A percentile compares a stretch with the other conserved stretches of the same genome.
phyloP scores from a whole-genome alignment of 1,284 basidiomycete genomes.

The Trametes pubescens region DNA sequence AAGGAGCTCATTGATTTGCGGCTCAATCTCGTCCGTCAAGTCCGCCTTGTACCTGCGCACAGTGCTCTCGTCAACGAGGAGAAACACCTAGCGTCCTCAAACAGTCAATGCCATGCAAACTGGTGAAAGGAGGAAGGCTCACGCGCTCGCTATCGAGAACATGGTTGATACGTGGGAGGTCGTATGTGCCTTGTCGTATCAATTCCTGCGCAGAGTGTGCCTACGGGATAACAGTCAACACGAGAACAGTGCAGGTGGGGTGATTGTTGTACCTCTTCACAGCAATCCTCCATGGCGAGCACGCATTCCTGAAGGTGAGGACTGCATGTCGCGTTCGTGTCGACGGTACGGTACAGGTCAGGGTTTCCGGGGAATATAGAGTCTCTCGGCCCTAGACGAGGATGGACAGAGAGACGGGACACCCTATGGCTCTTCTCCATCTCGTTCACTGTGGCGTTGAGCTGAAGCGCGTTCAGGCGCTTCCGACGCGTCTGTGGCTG shows the following conservation, averaged over 20 bases:
- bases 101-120: background rate
- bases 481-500: constrained; percentile 42
- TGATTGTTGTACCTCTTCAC: constrained; percentile 62
- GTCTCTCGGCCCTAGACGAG: constrained; percentile 61
- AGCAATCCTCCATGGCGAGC: constrained; percentile 76
- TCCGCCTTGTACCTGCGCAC: constrained; percentile 75
- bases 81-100: constrained; percentile 61
- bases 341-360: constrained; percentile 61
- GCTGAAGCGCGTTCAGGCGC: constrained; percentile 6
- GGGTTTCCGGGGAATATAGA: constrained; percentile 71
- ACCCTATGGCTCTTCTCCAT: constrained; percentile 44
- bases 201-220: constrained; percentile 71
- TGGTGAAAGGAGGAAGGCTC: constrained; percentile 17
- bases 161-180: constrained; percentile 71
- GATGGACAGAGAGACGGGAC: constrained; percentile 67
- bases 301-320: constrained; percentile 77
- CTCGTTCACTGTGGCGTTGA: background rate
- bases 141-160: constrained; percentile 72
- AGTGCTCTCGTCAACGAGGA: constrained; percentile 73
- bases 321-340: constrained; percentile 69
- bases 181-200: constrained; percentile 72
- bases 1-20: constrained; percentile 76
- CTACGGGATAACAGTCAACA: constrained; percentile 44
- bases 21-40: constrained; percentile 78
- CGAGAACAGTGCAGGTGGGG: background rate